Evolutionary conservation across 129 eudicot species (phyloP), one percentile per base, ranked within the genome.

Genomic region (Tagetes patula): DNA sequence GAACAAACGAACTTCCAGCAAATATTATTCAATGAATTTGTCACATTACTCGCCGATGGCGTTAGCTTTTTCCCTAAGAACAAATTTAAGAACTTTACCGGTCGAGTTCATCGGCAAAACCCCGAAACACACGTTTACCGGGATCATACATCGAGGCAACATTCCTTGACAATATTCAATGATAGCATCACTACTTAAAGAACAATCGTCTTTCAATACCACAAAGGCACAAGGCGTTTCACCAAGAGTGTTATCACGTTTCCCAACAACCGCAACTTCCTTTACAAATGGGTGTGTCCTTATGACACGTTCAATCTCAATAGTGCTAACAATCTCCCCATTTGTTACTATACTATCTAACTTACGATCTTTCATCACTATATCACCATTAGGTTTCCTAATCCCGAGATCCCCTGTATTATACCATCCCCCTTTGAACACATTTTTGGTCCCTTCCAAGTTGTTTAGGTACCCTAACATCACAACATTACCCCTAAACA

Each of bases 391-490:
- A 3, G 75, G 82, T 33, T 82, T 71, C 41, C 80, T 70, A 6
- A 83, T 67, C 11, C 87, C 96, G 5, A 86, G 71, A 53, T 89
- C 96, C 47, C 86, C 84, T 0, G 92, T 89, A 43, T 72, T 83
- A 47, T 82, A 86, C 96, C 96, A 89, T 1, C 96, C 96, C 0
- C 81, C 84, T 42, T 71, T 62, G 20, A 89, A 84, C 0, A 77
- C 92, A 34, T 45, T 71, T 49, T 64, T 33, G 1, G 92, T 82
- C 55, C 31, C 41, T 42, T 72, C 66, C n/a, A 65, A 4, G 68
- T 80, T 61, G 36, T 85, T 87, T n/a, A 84, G 54, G 88, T 89
- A 89, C 30, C 96, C 96, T 41, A 67, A 52, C 92, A 86, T 89
- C 54, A 89, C 11, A 8, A 81, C 14, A 31, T 89, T 89, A 72